phyloP scores from a whole-genome alignment of 208 protist species.

The Crithidia brevicula region DNA sequence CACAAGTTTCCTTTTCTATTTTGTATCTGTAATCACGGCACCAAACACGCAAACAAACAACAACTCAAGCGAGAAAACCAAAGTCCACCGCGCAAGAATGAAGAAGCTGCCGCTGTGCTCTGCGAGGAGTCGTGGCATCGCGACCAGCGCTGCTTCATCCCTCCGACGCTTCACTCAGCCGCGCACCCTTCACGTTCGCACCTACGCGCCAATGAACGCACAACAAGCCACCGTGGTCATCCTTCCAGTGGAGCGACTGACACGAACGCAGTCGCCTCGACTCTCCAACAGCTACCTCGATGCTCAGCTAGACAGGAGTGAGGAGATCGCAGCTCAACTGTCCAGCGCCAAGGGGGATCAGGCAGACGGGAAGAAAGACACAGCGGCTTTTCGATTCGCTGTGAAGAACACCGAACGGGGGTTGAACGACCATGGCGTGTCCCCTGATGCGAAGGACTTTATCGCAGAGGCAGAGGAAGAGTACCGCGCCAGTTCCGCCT shows the following conservation, averaged over 20 bases:
- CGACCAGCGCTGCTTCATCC: no score
- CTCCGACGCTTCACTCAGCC: not conserved
- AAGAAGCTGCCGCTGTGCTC: no score
- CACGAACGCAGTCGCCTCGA: constrained; percentile 12
- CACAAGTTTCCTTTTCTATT: constrained; percentile 20
- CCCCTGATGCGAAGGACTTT: constrained; percentile 52
- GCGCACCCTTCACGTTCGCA: not conserved
- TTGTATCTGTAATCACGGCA: not conserved
- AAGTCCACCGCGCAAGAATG: no score
- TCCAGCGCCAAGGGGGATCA: not conserved
- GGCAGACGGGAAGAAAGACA: not conserved
- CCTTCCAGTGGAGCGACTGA: constrained; percentile 43
- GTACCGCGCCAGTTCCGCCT: constrained; percentile 61
- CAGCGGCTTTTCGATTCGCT: constrained; percentile 46
- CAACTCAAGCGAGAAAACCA: no score
- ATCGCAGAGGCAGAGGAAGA: constrained; percentile 75
- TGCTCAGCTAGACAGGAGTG: not conserved
- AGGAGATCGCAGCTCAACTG: not conserved
- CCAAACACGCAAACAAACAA: no score
- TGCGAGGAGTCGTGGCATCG: no score
- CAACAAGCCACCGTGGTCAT: constrained; percentile 28
- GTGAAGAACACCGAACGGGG: constrained; percentile 61
- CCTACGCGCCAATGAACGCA: not conserved
- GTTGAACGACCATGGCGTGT: constrained; percentile 72
- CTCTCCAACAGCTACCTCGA: constrained; percentile 28